These are phyloP conservation scores for Sisymbrium altissimum DNA, from an alignment of 345 rosid species.

Conservation along the genomic window DNA sequence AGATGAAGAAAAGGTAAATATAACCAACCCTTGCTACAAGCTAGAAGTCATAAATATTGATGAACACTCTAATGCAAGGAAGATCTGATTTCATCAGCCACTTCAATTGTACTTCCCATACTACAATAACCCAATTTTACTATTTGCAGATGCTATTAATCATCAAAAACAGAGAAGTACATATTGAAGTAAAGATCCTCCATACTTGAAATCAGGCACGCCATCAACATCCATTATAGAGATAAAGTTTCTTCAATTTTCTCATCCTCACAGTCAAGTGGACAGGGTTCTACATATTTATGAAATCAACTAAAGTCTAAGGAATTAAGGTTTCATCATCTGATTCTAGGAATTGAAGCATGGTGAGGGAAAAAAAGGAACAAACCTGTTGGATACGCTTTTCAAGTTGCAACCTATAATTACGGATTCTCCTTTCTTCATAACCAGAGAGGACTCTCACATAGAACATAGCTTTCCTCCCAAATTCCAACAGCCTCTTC, in stretches of 20 bases:
- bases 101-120: not conserved
- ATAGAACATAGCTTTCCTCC: conserved; percentile 79
- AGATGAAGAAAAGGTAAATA: not conserved
- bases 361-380: not conserved
- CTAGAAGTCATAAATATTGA: not conserved
- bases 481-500: conserved; percentile 76
- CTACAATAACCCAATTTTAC: not conserved
- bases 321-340: not conserved
- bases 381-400: conserved; percentile 65
- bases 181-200: not conserved
- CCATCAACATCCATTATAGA: too few relatives aligned
- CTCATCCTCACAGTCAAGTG: not conserved
- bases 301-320: not conserved
- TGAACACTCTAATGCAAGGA: not conserved
- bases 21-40: not conserved
- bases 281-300: not conserved
- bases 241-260: not conserved
- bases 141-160: not conserved
- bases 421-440: conserved; percentile 77
- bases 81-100: not conserved
- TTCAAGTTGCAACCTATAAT: conserved; percentile 75
- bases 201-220: not conserved
- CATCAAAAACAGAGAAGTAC: not conserved
- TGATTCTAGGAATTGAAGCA: not conserved
- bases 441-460: conserved; percentile 90